A percentile compares a stretch with the other conserved stretches of the same genome.
These are phyloP conservation scores for Blastobotrys malaysiensis DNA, from an alignment of 1,139 yeast species.

Conservation along the genomic window DNA sequence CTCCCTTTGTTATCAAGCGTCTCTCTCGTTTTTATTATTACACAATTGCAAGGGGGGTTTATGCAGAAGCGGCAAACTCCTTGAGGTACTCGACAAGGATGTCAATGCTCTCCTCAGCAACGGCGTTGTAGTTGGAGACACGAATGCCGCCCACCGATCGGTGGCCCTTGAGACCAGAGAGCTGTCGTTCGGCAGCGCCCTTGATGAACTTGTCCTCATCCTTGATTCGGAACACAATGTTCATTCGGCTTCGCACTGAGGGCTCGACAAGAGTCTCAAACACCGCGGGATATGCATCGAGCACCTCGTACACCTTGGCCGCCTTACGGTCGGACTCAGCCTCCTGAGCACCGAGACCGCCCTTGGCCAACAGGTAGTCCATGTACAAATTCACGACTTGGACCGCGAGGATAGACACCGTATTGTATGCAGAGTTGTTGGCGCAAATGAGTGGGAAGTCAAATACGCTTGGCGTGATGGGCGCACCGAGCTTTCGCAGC, in stretches of 20 bases:
- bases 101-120: conserved; percentile 58
- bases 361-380: conserved; percentile 52
- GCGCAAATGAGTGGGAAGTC: conserved; percentile 81
- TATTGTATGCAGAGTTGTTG: conserved; percentile 90
- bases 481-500: conserved; percentile 53
- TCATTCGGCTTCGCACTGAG: conserved; percentile 76
- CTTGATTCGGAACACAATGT: conserved; percentile 76
- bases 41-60: no score
- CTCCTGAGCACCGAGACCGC: conserved; percentile 57
- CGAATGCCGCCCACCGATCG: conserved; percentile 97
- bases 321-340: conserved; percentile 58
- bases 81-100: conserved; percentile 53
- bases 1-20: no score
- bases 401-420: conserved; percentile 88
- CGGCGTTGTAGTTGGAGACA: conserved; percentile 85
- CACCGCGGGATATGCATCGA: conserved; percentile 60
- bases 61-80: conserved; percentile 47
- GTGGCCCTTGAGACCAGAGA: conserved; percentile 88
- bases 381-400: conserved; percentile 80
- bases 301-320: conserved; percentile 50
- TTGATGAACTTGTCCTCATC: conserved; percentile 66
- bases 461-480: conserved; percentile 81
- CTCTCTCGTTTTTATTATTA: no score
- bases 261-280: conserved; percentile 63
- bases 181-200: conserved; percentile 50